A percentile compares a stretch with the other conserved stretches of the same genome.
Conservation (phyloP, 139 green algal genomes). For the Chlamydomonas eustigma region DNA sequence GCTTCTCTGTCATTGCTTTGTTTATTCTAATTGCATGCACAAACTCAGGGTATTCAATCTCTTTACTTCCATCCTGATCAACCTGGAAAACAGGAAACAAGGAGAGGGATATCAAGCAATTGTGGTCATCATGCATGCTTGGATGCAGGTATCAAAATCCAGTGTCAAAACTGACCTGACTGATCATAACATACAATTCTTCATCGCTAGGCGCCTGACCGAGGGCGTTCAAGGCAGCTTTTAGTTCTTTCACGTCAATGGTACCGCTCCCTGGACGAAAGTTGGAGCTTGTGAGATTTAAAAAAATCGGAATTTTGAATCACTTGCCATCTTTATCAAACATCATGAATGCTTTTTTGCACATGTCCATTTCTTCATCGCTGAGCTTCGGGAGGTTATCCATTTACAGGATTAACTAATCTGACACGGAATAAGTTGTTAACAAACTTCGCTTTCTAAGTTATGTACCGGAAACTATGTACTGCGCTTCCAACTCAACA, state of each 20-base stretch:
- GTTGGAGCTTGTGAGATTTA: too few species aligned
- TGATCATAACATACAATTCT: slow-evolving; percentile 73
- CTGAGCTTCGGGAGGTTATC: background rate
- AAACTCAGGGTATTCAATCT: slow-evolving; percentile 79
- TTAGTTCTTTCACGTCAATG: slow-evolving; percentile 67
- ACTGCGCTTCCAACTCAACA: too few species aligned
- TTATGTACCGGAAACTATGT: too few species aligned
- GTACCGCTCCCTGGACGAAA: slow-evolving; percentile 53
- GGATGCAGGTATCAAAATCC: too few species aligned
- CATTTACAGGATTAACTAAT: background rate
- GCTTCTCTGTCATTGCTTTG: slow-evolving; percentile 47
- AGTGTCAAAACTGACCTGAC: slow-evolving; percentile 36
- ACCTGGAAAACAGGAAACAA: slow-evolving; percentile 42
- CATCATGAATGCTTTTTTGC: slow-evolving; percentile 41
- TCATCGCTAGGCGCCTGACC: slow-evolving; percentile 63
- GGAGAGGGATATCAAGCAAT: too few species aligned
- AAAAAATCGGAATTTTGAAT: too few species aligned
- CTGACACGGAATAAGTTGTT: too few species aligned
- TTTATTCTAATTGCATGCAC: slow-evolving; percentile 72
- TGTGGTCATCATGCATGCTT: too few species aligned
- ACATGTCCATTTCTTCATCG: slow-evolving; percentile 41
- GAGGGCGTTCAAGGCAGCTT: slow-evolving; percentile 49
- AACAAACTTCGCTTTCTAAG: too few species aligned
- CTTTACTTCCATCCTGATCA: slow-evolving; percentile 61
- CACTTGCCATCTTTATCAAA: slow-evolving; percentile 40